Conservation (phyloP, 345 rosid genomes). For the Jatropha curcas region DNA sequence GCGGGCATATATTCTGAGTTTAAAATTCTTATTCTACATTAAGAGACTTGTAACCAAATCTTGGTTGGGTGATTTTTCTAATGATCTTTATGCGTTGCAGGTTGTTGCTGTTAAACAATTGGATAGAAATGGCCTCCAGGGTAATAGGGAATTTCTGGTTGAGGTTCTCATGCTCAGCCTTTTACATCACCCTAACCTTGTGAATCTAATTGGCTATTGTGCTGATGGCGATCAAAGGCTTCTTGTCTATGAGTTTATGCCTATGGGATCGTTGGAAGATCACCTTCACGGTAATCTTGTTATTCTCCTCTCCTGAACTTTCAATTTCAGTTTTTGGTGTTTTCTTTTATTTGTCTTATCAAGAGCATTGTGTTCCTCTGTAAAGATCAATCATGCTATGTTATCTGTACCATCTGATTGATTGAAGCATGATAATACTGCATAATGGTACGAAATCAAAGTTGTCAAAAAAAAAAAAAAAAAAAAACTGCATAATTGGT, state of each 20-base stretch:
- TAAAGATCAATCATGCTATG: background rate
- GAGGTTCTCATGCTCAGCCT: constrained; percentile 99
- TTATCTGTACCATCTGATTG: background rate
- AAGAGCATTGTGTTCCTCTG: background rate
- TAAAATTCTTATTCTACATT: background rate
- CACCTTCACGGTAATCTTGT: constrained; percentile 85
- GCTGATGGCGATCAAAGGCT: constrained; percentile 99
- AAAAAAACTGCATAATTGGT: background rate
- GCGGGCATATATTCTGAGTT: background rate
- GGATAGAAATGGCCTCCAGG: constrained; percentile 97
- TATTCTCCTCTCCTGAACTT: constrained; percentile 3
- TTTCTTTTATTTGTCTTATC: constrained; percentile 4
- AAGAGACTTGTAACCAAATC: background rate
- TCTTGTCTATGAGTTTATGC: constrained; percentile 97
- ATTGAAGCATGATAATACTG: background rate
- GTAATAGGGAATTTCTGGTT: constrained; percentile 94
- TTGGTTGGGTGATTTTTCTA: background rate
- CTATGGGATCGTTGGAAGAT: constrained; percentile 95
- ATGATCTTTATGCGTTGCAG: constrained; percentile 36
- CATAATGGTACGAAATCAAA: background rate
- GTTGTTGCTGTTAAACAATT: constrained; percentile 94
- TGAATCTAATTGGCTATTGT: constrained; percentile 94
- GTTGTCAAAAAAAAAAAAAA: background rate
- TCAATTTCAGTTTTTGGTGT: background rate
- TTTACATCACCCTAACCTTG: constrained; percentile 94